These are phyloP conservation scores for Fusarium liriodendri DNA, from an alignment of 2,329 filamentous ascomycete genomes.

Conservation along the genomic window DNA sequence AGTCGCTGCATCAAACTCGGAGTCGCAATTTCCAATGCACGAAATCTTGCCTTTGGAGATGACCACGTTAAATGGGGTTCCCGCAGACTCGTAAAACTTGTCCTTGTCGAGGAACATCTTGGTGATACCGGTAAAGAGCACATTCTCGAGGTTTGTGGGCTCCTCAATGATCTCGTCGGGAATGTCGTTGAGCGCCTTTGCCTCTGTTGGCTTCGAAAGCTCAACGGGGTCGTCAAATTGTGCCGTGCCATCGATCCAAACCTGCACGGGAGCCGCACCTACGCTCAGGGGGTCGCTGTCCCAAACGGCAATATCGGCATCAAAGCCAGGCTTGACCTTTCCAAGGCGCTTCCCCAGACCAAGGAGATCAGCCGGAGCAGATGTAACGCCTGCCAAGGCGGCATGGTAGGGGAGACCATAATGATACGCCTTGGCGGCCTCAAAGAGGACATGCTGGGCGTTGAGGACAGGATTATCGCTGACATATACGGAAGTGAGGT, in stretches of 20 bases:
- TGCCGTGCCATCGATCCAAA: slow-evolving; percentile 71
- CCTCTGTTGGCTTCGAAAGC: slow-evolving; percentile 60
- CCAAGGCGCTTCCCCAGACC: slow-evolving; percentile 68
- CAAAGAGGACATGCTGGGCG: slow-evolving; percentile 76
- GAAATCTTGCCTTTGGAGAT: slow-evolving; percentile 64
- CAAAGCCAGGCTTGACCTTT: slow-evolving; percentile 70
- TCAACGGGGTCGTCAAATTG: slow-evolving; percentile 65
- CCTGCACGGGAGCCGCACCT: slow-evolving; percentile 68
- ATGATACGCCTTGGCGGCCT: slow-evolving; percentile 69
- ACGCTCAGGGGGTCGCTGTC: slow-evolving; percentile 71
- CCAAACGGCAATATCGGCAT: slow-evolving; percentile 72
- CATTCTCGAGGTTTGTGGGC: slow-evolving; percentile 49
- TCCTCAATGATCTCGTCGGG: slow-evolving; percentile 57
- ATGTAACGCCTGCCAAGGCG: slow-evolving; percentile 68
- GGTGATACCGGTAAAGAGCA: slow-evolving; percentile 68
- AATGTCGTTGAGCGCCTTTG: slow-evolving; percentile 54
- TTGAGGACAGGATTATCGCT: slow-evolving; percentile 78
- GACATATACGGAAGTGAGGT: slow-evolving; percentile 75
- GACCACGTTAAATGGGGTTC: slow-evolving; percentile 58
- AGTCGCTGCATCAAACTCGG: slow-evolving; percentile 54
- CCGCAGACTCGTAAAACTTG: slow-evolving; percentile 48
- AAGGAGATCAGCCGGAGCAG: slow-evolving; percentile 67
- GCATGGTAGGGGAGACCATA: slow-evolving; percentile 72
- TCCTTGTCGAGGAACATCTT: slow-evolving; percentile 62
- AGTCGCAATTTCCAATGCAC: slow-evolving; percentile 66